Conservation (phyloP, 2,329 filamentous ascomycete species). For the Cladosporium sp. region DNA sequence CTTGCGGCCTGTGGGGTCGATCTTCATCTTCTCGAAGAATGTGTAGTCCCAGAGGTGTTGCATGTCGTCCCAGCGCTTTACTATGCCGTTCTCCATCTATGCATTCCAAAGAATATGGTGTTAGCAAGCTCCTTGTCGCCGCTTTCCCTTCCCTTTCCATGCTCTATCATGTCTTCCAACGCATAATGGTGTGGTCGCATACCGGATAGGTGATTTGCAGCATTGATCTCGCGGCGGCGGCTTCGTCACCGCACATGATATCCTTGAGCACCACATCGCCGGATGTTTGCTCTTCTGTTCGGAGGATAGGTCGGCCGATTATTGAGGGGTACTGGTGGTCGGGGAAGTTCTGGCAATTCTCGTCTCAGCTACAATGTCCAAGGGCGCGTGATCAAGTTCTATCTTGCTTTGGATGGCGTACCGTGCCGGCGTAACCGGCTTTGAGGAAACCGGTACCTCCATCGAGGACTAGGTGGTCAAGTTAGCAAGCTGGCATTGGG, state of each 20-base stretch:
- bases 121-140: conserved; percentile 6
- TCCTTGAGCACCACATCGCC: conserved; percentile 77
- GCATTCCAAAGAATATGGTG: neutral
- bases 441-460: conserved; percentile 99
- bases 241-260: conserved; percentile 99
- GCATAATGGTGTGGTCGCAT: conserved; percentile 32
- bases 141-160: conserved; percentile 15
- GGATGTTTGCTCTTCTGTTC: conserved; percentile 79
- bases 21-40: conserved; percentile 92
- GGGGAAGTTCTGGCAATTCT: conserved; percentile 74
- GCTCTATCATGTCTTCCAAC: neutral
- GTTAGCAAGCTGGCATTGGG: conserved; percentile 17
- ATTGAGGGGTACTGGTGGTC: conserved; percentile 98
- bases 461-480: conserved; percentile 72
- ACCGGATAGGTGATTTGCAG: conserved; percentile 95
- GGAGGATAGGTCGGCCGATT: conserved; percentile 93
- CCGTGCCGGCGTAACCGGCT: conserved; percentile 93
- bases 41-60: conserved; percentile 99
- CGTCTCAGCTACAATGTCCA: neutral
- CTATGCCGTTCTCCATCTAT: conserved; percentile 98
- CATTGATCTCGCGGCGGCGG: conserved; percentile 91
- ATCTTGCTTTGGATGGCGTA: conserved; percentile 34
- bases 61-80: conserved; percentile 99
- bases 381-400: neutral
- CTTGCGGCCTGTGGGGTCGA: conserved; percentile 88